Base-by-base conservation (phyloP, 192 early-diverging fungal species). In the Dissophora ornata region DNA sequence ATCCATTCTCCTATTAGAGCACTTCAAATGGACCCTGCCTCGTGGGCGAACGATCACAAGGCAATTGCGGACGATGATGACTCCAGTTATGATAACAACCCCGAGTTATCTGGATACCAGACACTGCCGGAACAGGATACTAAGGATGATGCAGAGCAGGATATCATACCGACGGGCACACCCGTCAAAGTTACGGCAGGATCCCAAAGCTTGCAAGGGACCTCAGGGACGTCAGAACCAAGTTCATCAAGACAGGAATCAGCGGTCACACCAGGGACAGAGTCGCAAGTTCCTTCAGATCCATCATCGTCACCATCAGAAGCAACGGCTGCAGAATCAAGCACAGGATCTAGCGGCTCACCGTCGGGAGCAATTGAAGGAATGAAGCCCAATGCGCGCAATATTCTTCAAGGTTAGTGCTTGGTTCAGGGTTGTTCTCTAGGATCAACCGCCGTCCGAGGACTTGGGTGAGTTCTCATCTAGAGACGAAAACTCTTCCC, bases 71-170 rank as follows among this genome's bases (percentile, higher is more conserved):
- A 77, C 46, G 71, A 66, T 15, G 49, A 74, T n/a, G 62, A 66
- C 18, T 63, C 70, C 29, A 62, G 49, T 36, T 74, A 74, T 41
- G 71, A 74, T 10, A 60, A 61, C 46, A 10, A 77, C 29, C 71
- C 71, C 25, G 71, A 77, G 46, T 25, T 77, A 41, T 77, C 71
- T 30, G 71, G 71, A 66, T 77, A 77, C 29, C 71, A 77, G 45
- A 77, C 71, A 4, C 30, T 77, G 24, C 71, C 71, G 26, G 71
- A 44, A 22, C 51, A 55, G 57, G 71, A 77, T 36, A 15, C 29
- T 19, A 77, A 77, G 46, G 71, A 77, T 32, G 71, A 77, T 54
- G 54, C 71, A 30, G 71, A 77, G 21, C 57, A 56, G 16, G 71
- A 77, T 36, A 48, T 24, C 32, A 34, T 60, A 0, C 52, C 69